A percentile compares a stretch with the other conserved stretches of the same genome.
Conservation (phyloP, 495 filamentous ascomycete genomes). For the Aspergillus mulundensis region DNA sequence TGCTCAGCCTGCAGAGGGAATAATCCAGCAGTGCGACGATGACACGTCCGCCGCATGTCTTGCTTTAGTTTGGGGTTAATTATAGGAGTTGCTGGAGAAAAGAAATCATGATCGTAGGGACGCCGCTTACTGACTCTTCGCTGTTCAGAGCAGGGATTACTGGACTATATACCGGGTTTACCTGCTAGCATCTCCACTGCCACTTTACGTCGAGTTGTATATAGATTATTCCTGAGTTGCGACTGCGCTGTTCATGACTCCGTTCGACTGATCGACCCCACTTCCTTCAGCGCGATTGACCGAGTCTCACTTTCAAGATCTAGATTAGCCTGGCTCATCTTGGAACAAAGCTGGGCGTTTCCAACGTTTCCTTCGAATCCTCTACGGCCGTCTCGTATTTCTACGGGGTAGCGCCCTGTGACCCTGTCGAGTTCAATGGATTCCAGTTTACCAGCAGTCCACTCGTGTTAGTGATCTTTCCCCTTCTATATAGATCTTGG, state of each 20-base stretch:
- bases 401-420: not conserved
- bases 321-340: constrained; percentile 9
- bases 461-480: not conserved
- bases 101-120: not conserved
- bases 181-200: not conserved
- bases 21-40: constrained; percentile 7
- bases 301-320: constrained; percentile 3
- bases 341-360: constrained; percentile 10
- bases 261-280: not conserved
- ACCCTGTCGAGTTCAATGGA: not conserved
- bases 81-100: constrained; percentile 1
- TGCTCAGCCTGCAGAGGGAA: not conserved
- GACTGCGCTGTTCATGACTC: not conserved
- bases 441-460: not conserved
- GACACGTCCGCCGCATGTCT: constrained; percentile 3
- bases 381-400: not conserved
- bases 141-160: not conserved
- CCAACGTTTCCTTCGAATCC: not conserved
- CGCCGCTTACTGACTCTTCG: not conserved
- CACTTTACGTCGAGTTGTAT: not conserved
- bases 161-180: not conserved
- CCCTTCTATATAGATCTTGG: not conserved
- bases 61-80: constrained; percentile 3
- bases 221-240: not conserved
- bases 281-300: not conserved